Percentiles rank a stretch among this genome's conserved stretches.
Conservation (phyloP, 2,329 filamentous ascomycete species). For the Pestalotiopsis sp. region DNA sequence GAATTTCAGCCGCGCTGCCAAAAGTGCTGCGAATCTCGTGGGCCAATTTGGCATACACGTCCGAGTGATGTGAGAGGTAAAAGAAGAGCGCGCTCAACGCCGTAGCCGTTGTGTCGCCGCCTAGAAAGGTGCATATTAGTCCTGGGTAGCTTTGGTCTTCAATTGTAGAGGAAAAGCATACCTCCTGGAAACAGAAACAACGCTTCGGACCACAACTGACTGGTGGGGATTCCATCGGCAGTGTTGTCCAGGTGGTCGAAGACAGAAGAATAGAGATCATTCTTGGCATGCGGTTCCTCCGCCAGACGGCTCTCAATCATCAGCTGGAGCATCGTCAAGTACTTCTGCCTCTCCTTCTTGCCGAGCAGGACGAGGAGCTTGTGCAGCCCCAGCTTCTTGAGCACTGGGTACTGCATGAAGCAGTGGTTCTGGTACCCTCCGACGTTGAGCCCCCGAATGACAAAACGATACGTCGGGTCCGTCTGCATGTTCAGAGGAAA, state of each 20-base stretch:
- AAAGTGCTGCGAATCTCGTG: conserved; percentile 38
- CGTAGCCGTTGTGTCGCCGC: conserved; percentile 34
- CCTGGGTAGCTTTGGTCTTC: not conserved
- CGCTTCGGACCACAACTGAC: conserved; percentile 7
- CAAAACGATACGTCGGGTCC: conserved; percentile 16
- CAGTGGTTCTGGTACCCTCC: not conserved
- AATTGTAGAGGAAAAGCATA: not conserved
- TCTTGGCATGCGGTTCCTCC: conserved; percentile 9
- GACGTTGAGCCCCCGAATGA: not conserved
- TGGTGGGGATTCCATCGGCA: conserved; percentile 3
- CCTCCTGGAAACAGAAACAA: conserved; percentile 11
- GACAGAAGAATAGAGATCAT: conserved; percentile 20
- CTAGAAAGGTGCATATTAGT: not conserved
- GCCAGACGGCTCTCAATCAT: conserved; percentile 21
- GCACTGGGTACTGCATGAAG: not conserved
- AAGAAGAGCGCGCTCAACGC: conserved; percentile 35
- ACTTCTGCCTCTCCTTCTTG: not conserved
- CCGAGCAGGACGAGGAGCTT: not conserved
- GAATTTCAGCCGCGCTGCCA: conserved; percentile 28
- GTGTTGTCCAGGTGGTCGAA: not conserved
- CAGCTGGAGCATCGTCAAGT: conserved; percentile 17
- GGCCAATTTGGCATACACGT: conserved; percentile 26
- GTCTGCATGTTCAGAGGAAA: conserved; percentile 22
- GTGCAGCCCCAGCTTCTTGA: not conserved
- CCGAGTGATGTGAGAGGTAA: conserved; percentile 33